Conservation (phyloP, 2,329 filamentous ascomycete species). For the Raffaelea arxii region DNA sequence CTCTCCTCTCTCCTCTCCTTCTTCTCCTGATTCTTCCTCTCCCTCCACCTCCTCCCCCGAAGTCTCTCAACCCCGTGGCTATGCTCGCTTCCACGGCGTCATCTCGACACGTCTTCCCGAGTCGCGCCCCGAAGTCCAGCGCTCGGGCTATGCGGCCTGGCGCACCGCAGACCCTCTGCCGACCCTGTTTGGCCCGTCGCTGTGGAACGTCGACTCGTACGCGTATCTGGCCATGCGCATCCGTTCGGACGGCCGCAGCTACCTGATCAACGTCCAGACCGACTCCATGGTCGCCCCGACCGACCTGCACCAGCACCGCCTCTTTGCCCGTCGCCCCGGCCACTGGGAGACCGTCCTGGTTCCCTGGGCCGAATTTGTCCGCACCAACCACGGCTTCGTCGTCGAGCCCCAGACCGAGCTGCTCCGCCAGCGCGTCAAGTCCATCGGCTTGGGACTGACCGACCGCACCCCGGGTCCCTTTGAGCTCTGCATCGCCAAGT, state of each 20-base stretch:
- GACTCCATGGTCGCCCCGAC: constrained; percentile 78
- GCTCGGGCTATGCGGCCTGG: constrained; percentile 84
- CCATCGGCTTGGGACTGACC: constrained; percentile 78
- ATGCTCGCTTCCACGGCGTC: constrained; percentile 74
- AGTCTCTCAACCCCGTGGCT: no score
- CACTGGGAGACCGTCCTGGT: constrained; percentile 95
- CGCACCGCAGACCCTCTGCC: constrained; percentile 66
- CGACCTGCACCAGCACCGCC: constrained; percentile 90
- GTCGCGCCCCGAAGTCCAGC: constrained; percentile 62
- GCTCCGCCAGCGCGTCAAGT: constrained; percentile 74
- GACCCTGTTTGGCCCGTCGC: constrained; percentile 74
- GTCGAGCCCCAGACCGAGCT: constrained; percentile 91
- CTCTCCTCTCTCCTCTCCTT: constrained; percentile 9
- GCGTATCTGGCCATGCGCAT: constrained; percentile 78
- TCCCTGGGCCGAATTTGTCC: constrained; percentile 84
- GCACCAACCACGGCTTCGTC: constrained; percentile 86
- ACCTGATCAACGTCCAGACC: constrained; percentile 92
- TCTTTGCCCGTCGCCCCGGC: constrained; percentile 69
- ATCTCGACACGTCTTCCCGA: constrained; percentile 80
- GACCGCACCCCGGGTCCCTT: constrained; percentile 84
- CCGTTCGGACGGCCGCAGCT: constrained; percentile 83
- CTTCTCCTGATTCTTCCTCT: constrained; percentile 9
- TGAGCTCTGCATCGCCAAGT: constrained; percentile 71
- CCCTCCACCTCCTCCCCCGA: constrained; percentile 11
- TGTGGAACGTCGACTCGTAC: constrained; percentile 89